Evolutionary conservation across 805 yeast species (phyloP).

Genomic region (Teunomyces tritomae): DNA sequence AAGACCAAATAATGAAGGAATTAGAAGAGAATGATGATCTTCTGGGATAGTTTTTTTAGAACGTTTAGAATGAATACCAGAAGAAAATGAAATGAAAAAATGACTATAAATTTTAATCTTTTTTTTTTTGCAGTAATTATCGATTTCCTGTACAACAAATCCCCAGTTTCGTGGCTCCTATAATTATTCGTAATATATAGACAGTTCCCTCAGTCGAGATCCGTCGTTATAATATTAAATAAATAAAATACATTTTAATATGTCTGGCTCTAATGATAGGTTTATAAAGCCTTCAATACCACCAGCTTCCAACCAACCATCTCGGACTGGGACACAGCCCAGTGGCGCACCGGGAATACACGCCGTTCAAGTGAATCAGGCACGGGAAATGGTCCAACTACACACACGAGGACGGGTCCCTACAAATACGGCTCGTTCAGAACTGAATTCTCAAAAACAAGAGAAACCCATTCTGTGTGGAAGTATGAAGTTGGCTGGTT

Average conservation of each 20-base stretch:
- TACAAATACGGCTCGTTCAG: not conserved
- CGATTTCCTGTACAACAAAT: not conserved
- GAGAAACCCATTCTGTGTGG: not conserved
- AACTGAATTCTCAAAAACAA: not conserved
- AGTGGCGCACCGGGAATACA: constrained; percentile 39
- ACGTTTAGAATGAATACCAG: not conserved
- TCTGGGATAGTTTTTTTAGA: not conserved
- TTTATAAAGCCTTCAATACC: constrained; percentile 1
- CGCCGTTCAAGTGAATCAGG: constrained; percentile 55
- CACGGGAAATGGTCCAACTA: constrained; percentile 58
- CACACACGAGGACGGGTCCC: constrained; percentile 45
- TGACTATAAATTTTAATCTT: not conserved
- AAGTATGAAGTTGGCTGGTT: constrained; percentile 1
- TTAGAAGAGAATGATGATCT: not conserved
- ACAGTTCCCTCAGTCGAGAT: not conserved
- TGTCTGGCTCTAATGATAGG: not conserved
- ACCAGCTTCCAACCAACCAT: not conserved
- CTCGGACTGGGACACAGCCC: not conserved
- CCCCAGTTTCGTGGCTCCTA: not conserved
- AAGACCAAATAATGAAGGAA: constrained; percentile 18
- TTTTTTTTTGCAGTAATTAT: not conserved
- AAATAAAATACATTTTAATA: not conserved
- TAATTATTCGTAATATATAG: too few species aligned
- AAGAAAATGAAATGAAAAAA: not conserved
- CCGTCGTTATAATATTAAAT: not conserved